These are phyloP conservation scores for Pythium utonaiense DNA, from an alignment of 352 stramenopile genomes.

Conservation along the genomic window DNA sequence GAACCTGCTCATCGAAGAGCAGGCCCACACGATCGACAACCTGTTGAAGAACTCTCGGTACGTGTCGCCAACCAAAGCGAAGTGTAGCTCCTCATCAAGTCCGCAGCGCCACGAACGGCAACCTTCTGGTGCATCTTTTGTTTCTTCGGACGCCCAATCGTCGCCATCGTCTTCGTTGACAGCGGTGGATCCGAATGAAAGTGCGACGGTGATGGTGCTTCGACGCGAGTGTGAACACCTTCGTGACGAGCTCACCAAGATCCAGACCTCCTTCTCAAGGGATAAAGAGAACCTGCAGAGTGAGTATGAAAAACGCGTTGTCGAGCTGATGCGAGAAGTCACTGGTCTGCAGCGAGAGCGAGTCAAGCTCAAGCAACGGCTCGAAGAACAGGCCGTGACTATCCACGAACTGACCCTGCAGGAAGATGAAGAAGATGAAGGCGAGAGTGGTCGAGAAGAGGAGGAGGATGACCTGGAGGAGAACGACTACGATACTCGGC, in stretches of 20 bases:
- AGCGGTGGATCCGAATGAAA: background rate
- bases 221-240: constrained; percentile 31
- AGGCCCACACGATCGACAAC: constrained; percentile 76
- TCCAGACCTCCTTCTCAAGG: constrained; percentile 22
- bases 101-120: constrained; percentile 7
- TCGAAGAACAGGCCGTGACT: constrained; percentile 65
- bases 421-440: constrained; percentile 44
- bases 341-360: constrained; percentile 40
- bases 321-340: constrained; percentile 40
- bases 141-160: background rate
- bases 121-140: constrained; percentile 1
- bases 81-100: constrained; percentile 16
- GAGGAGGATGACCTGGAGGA: background rate
- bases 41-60: constrained; percentile 48
- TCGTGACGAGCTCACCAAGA: constrained; percentile 22
- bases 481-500: background rate
- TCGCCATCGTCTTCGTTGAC: background rate
- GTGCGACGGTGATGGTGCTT: constrained; percentile 18
- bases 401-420: constrained; percentile 80
- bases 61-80: constrained; percentile 34
- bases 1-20: constrained; percentile 75
- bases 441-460: constrained; percentile 24
- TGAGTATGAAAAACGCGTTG: constrained; percentile 31
- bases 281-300: constrained; percentile 27
- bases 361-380: constrained; percentile 34